Evolutionary conservation across 2,329 filamentous ascomycete species (phyloP).

Genomic region (Aspergillus persii): DNA sequence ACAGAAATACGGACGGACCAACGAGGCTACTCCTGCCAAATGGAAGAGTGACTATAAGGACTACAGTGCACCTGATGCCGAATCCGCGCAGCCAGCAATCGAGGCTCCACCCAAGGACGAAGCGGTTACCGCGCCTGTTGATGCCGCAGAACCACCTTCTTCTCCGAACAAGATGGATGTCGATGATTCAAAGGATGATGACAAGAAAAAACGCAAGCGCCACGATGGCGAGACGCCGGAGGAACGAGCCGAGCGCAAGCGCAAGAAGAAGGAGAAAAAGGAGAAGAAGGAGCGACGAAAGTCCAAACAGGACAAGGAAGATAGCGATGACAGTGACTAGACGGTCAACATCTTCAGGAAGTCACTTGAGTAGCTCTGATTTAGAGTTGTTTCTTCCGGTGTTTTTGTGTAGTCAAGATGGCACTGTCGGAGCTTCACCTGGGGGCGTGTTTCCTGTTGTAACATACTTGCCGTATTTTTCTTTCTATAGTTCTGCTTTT

Average conservation of each 20-base stretch:
- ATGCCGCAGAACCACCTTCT: conserved; percentile 28
- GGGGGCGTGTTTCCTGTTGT: conserved; percentile 34
- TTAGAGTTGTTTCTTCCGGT: conserved; percentile 8
- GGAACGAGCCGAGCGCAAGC: conserved; percentile 50
- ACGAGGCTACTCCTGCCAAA: conserved; percentile 88
- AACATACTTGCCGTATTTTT: conserved; percentile 33
- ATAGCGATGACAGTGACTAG: conserved; percentile 55
- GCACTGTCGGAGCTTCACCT: conserved; percentile 10
- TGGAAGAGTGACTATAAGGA: conserved; percentile 95
- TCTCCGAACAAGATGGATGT: conserved; percentile 42
- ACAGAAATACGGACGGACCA: conserved; percentile 84
- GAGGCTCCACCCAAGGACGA: conserved; percentile 44
- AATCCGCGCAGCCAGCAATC: conserved; percentile 46
- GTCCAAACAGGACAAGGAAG: conserved; percentile 76
- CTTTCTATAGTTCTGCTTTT: conserved; percentile 10
- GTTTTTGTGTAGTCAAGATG: background rate
- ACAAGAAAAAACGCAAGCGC: conserved; percentile 54
- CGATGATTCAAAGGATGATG: conserved; percentile 43
- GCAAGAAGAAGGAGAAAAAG: conserved; percentile 55
- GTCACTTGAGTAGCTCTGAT: conserved; percentile 14
- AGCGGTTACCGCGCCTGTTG: conserved; percentile 24
- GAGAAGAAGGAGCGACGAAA: conserved; percentile 70
- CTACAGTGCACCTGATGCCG: conserved; percentile 58
- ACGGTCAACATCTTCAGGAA: conserved; percentile 23
- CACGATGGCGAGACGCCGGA: conserved; percentile 56